Conservation (phyloP, 164 flowering plant species). For the Tetracentron sinense region DNA sequence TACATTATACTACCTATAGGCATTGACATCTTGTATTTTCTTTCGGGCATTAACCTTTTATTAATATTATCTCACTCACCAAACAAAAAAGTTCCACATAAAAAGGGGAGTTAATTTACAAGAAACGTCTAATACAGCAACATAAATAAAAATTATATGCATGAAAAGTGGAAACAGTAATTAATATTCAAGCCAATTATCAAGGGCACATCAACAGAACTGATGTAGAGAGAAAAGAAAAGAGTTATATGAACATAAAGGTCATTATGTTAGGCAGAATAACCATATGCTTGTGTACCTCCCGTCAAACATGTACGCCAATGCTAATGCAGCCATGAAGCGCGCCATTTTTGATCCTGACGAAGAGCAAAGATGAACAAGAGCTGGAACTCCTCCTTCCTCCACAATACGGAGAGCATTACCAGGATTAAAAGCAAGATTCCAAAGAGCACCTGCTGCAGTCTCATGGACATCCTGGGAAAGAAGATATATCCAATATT, state of each 20-base stretch:
- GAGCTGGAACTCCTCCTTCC: slow-evolving; percentile 92
- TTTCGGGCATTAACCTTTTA: no score
- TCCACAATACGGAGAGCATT: slow-evolving; percentile 97
- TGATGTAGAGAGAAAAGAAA: no score
- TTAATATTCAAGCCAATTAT: no score
- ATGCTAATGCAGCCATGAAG: slow-evolving; percentile 95
- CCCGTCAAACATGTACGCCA: slow-evolving; percentile 98
- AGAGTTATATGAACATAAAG: not conserved
- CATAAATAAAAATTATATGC: no score
- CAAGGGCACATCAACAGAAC: not conserved
- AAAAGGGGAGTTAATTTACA: not conserved
- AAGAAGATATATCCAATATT: slow-evolving; percentile 1
- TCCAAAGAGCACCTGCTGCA: slow-evolving; percentile 99
- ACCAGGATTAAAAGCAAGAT: slow-evolving; percentile 93
- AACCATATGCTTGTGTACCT: slow-evolving; percentile 40
- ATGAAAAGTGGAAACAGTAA: not conserved
- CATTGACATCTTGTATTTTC: no score
- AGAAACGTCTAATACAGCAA: not conserved
- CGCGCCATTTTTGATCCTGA: slow-evolving; percentile 97
- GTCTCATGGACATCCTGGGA: slow-evolving; percentile 96
- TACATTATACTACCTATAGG: no score
- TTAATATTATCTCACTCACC: no score
- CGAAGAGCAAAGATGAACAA: slow-evolving; percentile 79
- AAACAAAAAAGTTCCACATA: no score
- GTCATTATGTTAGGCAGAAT: slow-evolving; percentile 2